phyloP scores from a whole-genome alignment of 2,329 filamentous ascomycete species.

The Bisporella sp. region DNA sequence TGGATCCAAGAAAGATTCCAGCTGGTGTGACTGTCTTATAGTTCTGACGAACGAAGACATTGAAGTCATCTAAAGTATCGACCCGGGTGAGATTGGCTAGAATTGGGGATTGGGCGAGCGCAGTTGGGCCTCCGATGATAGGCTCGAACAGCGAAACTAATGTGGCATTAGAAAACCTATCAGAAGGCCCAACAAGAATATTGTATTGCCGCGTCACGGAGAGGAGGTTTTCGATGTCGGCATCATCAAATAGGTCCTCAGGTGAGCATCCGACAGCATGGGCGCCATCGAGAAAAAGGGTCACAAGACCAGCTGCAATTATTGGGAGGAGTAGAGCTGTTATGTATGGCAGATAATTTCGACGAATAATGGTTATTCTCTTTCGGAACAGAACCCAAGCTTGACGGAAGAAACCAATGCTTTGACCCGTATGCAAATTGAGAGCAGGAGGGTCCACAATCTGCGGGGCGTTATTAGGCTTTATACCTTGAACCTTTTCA shows the following conservation, averaged over 20 bases:
- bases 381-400: constrained; percentile 71
- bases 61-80: constrained; percentile 61
- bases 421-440: constrained; percentile 59
- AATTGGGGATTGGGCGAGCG: constrained; percentile 9
- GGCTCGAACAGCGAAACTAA: constrained; percentile 16
- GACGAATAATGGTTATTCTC: constrained; percentile 66
- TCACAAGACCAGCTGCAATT: constrained; percentile 70
- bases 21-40: constrained; percentile 67
- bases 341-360: constrained; percentile 71
- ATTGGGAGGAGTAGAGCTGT: constrained; percentile 73
- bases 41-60: constrained; percentile 52
- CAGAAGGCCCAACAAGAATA: constrained; percentile 36
- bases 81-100: constrained; percentile 33
- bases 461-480: constrained; percentile 3
- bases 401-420: constrained; percentile 64
- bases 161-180: constrained; percentile 29
- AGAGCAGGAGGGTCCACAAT: constrained; percentile 25
- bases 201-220: constrained; percentile 15
- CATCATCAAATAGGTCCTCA: constrained; percentile 37
- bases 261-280: constrained; percentile 45
- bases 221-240: constrained; percentile 18
- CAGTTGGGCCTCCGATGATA: constrained; percentile 16
- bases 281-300: constrained; percentile 62
- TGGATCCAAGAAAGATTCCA: constrained; percentile 70
- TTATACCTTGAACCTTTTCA: constrained; percentile 23